A percentile compares a stretch with the other conserved stretches of the same genome.
Evolutionary conservation across 192 early-diverging fungal species (phyloP).

Genomic region (Phlyctochytrium arcticum): DNA sequence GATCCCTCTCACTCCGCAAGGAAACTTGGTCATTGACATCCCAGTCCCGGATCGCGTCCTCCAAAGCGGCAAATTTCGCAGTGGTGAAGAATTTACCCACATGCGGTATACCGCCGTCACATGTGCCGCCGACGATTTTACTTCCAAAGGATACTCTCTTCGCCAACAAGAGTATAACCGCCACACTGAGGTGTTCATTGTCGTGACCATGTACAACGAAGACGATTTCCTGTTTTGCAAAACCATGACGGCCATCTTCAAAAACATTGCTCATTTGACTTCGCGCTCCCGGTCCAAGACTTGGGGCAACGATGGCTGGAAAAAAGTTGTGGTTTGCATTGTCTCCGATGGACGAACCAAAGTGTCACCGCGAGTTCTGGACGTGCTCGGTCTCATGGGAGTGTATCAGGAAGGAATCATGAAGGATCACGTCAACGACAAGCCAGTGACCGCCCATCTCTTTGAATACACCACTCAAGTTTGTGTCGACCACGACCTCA

Average conservation of each 20-base stretch:
- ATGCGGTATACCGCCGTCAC: slow-evolving; percentile 93
- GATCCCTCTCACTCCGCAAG: slow-evolving; percentile 45
- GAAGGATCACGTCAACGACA: slow-evolving; percentile 61
- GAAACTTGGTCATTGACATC: slow-evolving; percentile 40
- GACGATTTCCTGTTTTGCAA: slow-evolving; percentile 87
- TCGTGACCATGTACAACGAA: slow-evolving; percentile 89
- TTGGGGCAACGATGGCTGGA: slow-evolving; percentile 84
- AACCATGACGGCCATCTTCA: slow-evolving; percentile 81
- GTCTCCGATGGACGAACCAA: slow-evolving; percentile 87
- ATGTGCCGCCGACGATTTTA: slow-evolving; percentile 78
- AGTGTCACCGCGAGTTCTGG: slow-evolving; percentile 70
- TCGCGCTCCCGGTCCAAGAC: slow-evolving; percentile 68
- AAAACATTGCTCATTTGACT: slow-evolving; percentile 88
- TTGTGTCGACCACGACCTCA: slow-evolving; percentile 58
- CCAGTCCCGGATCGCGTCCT: slow-evolving; percentile 36
- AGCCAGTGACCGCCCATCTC: slow-evolving; percentile 73
- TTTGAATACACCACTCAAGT: slow-evolving; percentile 90
- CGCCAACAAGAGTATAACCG: slow-evolving; percentile 68
- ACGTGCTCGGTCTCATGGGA: slow-evolving; percentile 79
- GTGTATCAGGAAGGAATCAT: slow-evolving; percentile 51
- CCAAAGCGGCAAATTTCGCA: slow-evolving; percentile 38
- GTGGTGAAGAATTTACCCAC: slow-evolving; percentile 81
- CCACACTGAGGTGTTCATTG: slow-evolving; percentile 85
- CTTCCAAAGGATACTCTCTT: slow-evolving; percentile 56
- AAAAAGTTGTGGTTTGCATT: slow-evolving; percentile 90